These are phyloP conservation scores for Arachis monticola DNA, from an alignment of 331 rosid species.

Conservation along the genomic window DNA sequence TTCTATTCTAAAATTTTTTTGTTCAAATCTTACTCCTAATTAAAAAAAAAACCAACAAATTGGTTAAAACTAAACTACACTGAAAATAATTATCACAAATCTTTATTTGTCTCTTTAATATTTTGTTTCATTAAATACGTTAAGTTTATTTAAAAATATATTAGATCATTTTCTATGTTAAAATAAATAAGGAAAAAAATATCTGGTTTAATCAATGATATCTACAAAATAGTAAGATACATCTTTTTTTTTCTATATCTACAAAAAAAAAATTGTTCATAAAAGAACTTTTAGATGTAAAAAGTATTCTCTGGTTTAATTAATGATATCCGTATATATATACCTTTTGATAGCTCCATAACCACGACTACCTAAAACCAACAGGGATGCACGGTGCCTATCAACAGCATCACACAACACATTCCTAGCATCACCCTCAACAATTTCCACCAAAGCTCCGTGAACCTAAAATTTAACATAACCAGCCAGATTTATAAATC, in stretches of 20 bases:
- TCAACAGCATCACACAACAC: constrained; percentile 72
- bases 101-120: not conserved
- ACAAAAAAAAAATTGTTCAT: no score
- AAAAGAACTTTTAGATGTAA: no score
- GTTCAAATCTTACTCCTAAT: no score
- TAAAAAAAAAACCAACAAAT: not conserved
- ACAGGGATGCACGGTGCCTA: constrained; percentile 60
- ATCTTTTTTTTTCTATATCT: no score
- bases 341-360: constrained; percentile 79
- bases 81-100: not conserved
- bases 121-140: not conserved
- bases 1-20: no score
- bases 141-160: no score
- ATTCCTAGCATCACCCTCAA: constrained; percentile 78
- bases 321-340: no score
- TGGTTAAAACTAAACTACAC: no score
- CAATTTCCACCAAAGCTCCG: constrained; percentile 50
- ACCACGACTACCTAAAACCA: constrained; percentile 78
- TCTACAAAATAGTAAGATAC: no score
- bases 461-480: constrained; percentile 41
- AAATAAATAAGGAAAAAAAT: no score
- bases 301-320: not conserved
- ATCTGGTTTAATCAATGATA: no score
- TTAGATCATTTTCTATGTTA: not conserved
- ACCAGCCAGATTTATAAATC: not conserved